Conservation (phyloP, 805 yeast genomes). For the Blastobotrys mokoenaii region DNA sequence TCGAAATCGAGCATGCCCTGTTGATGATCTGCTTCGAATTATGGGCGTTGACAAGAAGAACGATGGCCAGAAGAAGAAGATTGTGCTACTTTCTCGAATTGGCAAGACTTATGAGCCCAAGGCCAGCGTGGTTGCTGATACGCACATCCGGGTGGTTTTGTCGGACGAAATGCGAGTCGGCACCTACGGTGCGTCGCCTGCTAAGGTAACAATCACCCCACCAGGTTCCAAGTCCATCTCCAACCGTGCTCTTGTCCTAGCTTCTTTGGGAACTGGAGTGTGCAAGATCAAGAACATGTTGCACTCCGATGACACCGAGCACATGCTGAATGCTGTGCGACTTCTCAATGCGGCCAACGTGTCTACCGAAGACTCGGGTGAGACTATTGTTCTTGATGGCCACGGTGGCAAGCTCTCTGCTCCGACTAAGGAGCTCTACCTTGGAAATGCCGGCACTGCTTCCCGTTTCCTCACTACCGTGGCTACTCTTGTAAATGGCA, state of each 20-base stretch:
- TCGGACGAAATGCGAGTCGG: conserved; percentile 73
- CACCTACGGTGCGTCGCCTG: conserved; percentile 35
- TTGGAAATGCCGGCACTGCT: conserved; percentile 98
- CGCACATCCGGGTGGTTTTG: conserved; percentile 69
- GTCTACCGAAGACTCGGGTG: conserved; percentile 80
- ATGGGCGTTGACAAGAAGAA: conserved; percentile 97
- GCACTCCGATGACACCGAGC: conserved; percentile 94
- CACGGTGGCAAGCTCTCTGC: conserved; percentile 67
- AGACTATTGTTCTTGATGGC: conserved; percentile 74
- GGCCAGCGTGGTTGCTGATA: conserved; percentile 78
- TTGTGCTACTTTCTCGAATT: conserved; percentile 72
- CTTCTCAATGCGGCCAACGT: conserved; percentile 75
- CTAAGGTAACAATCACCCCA: conserved; percentile 51
- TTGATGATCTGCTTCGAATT: conserved; percentile 62
- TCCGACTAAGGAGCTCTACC: conserved; percentile 50
- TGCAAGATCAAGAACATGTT: conserved; percentile 77
- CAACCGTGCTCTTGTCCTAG: conserved; percentile 85
- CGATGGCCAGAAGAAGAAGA: conserved; percentile 84
- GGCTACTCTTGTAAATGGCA: conserved; percentile 67
- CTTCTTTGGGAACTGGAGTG: conserved; percentile 82
- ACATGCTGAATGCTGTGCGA: conserved; percentile 83
- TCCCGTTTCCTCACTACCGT: conserved; percentile 90
- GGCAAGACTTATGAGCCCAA: conserved; percentile 84
- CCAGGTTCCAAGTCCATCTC: conserved; percentile 98
- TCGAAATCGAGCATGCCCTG: conserved; percentile 61